phyloP scores from a whole-genome alignment of 1,284 basidiomycete species.

The Rhodotorula sp. region DNA sequence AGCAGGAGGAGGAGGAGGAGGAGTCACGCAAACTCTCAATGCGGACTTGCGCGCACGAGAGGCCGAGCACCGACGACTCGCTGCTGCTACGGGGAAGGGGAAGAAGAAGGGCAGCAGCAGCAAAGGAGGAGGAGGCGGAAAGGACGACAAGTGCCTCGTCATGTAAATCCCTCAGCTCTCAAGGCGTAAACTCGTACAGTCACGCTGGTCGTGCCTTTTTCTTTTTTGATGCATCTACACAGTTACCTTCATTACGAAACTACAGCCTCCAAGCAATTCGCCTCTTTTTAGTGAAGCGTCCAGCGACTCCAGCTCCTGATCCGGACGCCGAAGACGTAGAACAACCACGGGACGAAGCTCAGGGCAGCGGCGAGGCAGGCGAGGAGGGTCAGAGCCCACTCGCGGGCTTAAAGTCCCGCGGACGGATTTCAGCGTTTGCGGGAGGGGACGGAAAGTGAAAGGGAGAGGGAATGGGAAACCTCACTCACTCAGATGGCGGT shows the following conservation, averaged over 20 bases:
- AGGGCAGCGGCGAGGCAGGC: conserved; percentile 5
- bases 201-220: not conserved
- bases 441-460: not conserved
- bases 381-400: conserved; percentile 15
- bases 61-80: not conserved
- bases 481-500: not conserved
- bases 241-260: not conserved
- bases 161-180: conserved; percentile 11
- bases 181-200: not conserved
- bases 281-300: not conserved
- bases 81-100: not conserved
- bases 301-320: conserved; percentile 11
- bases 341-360: conserved; percentile 6
- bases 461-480: no score
- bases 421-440: no score
- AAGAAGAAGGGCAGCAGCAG: conserved; percentile 2
- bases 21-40: not conserved
- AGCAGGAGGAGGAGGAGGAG: not conserved
- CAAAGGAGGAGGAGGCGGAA: not conserved
- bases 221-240: not conserved
- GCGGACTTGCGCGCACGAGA: not conserved
- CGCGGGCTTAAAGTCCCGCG: no score
- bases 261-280: no score
- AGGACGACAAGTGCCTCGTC: conserved; percentile 32
- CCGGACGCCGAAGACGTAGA: not conserved